Percentiles rank a stretch among this genome's conserved stretches.
phyloP scores from a whole-genome alignment of 257 asterid species.

The Knoxia roxburghii region DNA sequence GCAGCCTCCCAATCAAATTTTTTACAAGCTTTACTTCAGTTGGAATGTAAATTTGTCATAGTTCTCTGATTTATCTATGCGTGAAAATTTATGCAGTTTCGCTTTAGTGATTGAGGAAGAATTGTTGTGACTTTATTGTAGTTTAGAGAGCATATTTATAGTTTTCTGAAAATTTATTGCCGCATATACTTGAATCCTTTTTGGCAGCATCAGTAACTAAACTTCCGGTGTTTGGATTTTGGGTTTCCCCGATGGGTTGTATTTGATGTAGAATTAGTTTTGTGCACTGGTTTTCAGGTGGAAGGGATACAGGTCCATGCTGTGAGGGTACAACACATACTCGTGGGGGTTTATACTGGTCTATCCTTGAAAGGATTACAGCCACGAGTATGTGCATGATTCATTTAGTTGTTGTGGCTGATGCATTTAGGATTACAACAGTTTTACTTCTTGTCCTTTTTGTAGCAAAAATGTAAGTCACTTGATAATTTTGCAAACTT shows the following conservation, averaged over 20 bases:
- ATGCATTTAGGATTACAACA: too few species aligned
- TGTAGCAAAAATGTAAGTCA: too few species aligned
- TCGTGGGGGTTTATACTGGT: constrained; percentile 90
- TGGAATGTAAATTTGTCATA: background rate
- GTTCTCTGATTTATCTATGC: background rate
- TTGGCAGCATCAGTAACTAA: background rate
- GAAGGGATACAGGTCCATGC: constrained; percentile 56
- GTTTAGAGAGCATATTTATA: background rate
- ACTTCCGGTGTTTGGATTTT: background rate
- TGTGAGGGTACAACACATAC: constrained; percentile 82
- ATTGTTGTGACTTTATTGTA: background rate
- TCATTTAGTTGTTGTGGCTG: too few species aligned
- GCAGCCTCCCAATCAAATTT: too few species aligned
- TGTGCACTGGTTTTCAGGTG: constrained; percentile 4
- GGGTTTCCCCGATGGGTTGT: background rate
- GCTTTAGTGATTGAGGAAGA: background rate
- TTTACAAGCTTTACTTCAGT: background rate
- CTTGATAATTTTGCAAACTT: too few species aligned
- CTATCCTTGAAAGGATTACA: too few species aligned
- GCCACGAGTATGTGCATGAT: too few species aligned
- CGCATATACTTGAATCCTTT: background rate
- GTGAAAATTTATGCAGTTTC: background rate
- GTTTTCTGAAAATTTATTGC: background rate
- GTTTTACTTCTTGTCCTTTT: too few species aligned
- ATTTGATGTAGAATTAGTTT: background rate